Evolutionary conservation across 2,329 filamentous ascomycete genomes (phyloP).

Genomic region (Xylaria sp.): DNA sequence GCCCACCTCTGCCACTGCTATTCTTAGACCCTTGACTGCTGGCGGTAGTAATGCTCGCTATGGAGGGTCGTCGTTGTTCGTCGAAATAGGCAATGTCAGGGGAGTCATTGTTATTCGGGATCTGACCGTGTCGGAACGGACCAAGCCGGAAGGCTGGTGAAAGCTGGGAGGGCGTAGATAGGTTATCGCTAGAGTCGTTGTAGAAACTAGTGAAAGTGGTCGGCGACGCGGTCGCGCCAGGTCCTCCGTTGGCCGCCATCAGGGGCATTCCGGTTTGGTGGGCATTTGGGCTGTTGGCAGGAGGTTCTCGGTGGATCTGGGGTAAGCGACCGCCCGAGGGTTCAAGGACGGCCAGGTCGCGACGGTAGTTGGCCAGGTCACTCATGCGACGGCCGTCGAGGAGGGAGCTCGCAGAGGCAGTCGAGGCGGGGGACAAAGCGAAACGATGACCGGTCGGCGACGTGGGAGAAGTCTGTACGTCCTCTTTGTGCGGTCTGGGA

Average conservation of each 20-base stretch:
- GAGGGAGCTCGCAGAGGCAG: conserved; percentile 59
- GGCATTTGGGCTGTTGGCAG: conserved; percentile 64
- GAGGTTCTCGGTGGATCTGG: conserved; percentile 68
- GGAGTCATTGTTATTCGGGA: conserved; percentile 66
- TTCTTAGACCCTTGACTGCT: conserved; percentile 86
- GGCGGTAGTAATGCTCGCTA: conserved; percentile 85
- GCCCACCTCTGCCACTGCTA: conserved; percentile 75
- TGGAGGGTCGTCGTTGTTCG: conserved; percentile 85
- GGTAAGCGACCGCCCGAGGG: conserved; percentile 67
- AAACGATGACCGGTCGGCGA: conserved; percentile 58
- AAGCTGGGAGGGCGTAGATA: conserved; percentile 71
- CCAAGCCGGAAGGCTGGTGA: conserved; percentile 75
- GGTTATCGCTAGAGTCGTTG: conserved; percentile 79
- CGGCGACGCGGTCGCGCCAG: conserved; percentile 52
- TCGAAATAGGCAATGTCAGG: conserved; percentile 69
- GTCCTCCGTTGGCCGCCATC: conserved; percentile 60
- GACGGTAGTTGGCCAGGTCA: conserved; percentile 76
- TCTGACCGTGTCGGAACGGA: conserved; percentile 40
- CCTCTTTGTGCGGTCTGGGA: conserved; percentile 54
- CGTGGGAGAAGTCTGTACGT: conserved; percentile 63
- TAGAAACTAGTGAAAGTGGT: conserved; percentile 70
- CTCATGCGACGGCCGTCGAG: conserved; percentile 69
- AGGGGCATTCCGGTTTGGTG: conserved; percentile 68
- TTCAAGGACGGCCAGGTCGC: conserved; percentile 76
- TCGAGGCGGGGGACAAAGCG: conserved; percentile 56